phyloP scores from a whole-genome alignment of 768 basidiomycete species.

The Podaxis sp. region DNA sequence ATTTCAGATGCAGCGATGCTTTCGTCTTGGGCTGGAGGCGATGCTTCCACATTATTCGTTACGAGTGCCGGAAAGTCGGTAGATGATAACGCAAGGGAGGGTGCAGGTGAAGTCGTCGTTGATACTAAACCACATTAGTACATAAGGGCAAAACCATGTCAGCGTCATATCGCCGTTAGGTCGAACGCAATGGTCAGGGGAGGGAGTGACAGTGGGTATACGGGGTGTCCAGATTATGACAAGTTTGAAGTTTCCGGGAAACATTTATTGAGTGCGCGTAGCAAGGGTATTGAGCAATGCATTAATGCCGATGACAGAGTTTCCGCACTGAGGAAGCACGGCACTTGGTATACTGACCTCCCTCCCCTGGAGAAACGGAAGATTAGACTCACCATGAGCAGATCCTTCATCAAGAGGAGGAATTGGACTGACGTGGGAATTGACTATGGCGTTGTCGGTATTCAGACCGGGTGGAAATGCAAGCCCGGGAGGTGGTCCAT shows the following conservation, averaged over 20 bases:
- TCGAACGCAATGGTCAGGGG: slow-evolving; percentile 45
- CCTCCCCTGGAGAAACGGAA: slow-evolving; percentile 65
- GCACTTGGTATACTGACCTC: slow-evolving; percentile 86
- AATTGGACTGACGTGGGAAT: slow-evolving; percentile 21
- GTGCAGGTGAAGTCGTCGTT: slow-evolving; percentile 42
- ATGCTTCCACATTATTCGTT: slow-evolving; percentile 32
- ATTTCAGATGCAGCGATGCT: neutral
- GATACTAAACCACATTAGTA: slow-evolving; percentile 40
- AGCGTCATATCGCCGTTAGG: slow-evolving; percentile 41
- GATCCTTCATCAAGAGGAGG: slow-evolving; percentile 29
- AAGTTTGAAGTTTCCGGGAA: slow-evolving; percentile 26
- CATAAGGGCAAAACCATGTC: slow-evolving; percentile 48
- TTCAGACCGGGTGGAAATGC: slow-evolving; percentile 38
- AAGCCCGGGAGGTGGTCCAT: slow-evolving; percentile 73
- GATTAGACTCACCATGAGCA: slow-evolving; percentile 68
- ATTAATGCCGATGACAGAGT: slow-evolving; percentile 72
- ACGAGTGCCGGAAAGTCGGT: slow-evolving; percentile 78
- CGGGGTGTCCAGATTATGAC: slow-evolving; percentile 24
- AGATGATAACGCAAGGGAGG: slow-evolving; percentile 60
- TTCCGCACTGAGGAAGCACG: slow-evolving; percentile 89
- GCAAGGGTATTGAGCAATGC: slow-evolving; percentile 38
- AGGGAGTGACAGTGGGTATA: slow-evolving; percentile 31
- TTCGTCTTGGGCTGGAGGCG: slow-evolving; percentile 20
- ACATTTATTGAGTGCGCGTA: slow-evolving; percentile 29
- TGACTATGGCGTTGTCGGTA: slow-evolving; percentile 23